phyloP scores from a whole-genome alignment of 345 rosid species.

The Cardamine chenopodiifolia region DNA sequence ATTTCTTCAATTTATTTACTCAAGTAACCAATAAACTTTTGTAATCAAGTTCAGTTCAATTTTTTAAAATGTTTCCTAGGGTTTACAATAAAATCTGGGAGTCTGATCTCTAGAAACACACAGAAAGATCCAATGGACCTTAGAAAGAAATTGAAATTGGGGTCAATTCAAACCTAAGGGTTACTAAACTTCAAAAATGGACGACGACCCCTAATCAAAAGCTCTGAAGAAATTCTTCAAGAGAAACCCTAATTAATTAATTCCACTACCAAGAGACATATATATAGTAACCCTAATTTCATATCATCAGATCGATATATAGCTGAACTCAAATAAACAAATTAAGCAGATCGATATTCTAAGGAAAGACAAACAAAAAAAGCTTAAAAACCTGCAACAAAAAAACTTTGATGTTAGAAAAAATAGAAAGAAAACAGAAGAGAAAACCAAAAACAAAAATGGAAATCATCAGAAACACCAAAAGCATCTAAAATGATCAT shows the following conservation, averaged over 20 bases:
- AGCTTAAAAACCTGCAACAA: slow-evolving; percentile 2
- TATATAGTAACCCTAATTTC: too few species aligned
- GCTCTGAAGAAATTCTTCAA: slow-evolving; percentile 11
- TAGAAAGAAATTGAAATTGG: slow-evolving; percentile 35
- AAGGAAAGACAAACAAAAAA: slow-evolving; percentile 13
- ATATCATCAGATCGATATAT: slow-evolving; percentile 2
- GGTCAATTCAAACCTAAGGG: slow-evolving; percentile 26
- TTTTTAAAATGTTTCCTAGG: background rate
- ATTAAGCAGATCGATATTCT: background rate
- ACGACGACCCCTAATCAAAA: background rate
- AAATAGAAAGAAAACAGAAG: background rate
- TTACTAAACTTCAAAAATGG: slow-evolving; percentile 38
- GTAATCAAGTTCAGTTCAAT: background rate
- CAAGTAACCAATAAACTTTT: background rate
- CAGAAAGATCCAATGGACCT: slow-evolving; percentile 39
- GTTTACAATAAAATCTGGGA: slow-evolving; percentile 15
- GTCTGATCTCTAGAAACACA: slow-evolving; percentile 1
- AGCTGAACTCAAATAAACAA: background rate
- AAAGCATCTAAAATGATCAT: slow-evolving; percentile 24
- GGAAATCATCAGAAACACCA: slow-evolving; percentile 32
- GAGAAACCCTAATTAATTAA: slow-evolving; percentile 16
- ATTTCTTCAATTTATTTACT: background rate
- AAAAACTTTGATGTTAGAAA: background rate
- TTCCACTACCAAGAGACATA: background rate
- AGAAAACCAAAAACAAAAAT: slow-evolving; percentile 9